Evolutionary conservation across 305 asterid genomes (phyloP).

Genomic region (Rubia balearica): DNA sequence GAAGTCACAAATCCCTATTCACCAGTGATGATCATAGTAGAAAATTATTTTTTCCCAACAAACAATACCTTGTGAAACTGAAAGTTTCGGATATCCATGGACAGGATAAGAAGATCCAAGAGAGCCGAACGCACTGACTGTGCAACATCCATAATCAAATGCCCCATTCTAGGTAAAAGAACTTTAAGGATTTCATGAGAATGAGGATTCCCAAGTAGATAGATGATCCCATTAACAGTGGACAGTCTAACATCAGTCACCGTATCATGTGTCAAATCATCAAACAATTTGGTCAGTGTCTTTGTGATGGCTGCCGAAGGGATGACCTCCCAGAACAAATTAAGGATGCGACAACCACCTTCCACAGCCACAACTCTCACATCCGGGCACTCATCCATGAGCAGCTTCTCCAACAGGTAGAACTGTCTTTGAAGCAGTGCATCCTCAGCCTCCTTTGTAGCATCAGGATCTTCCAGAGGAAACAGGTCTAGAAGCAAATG

Average conservation of each 20-base stretch:
- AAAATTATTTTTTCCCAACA: conserved; percentile 14
- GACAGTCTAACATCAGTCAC: conserved; percentile 84
- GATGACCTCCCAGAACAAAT: conserved; percentile 88
- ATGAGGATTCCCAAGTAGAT: conserved; percentile 84
- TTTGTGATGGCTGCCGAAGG: conserved; percentile 76
- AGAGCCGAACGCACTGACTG: conserved; percentile 65
- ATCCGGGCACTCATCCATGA: conserved; percentile 81
- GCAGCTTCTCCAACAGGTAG: conserved; percentile 75
- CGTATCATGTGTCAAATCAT: conserved; percentile 57
- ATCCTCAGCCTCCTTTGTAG: conserved; percentile 81
- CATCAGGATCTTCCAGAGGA: conserved; percentile 89
- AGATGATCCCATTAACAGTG: conserved; percentile 66
- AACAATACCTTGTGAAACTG: conserved; percentile 77
- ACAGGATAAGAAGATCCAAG: conserved; percentile 68
- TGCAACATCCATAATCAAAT: conserved; percentile 55
- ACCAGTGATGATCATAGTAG: conserved; percentile 7
- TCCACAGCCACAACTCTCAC: conserved; percentile 92
- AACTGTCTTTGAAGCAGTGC: conserved; percentile 67
- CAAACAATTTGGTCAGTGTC: conserved; percentile 59
- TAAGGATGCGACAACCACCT: conserved; percentile 86
- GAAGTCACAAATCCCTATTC: neutral
- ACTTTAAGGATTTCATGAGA: conserved; percentile 95
- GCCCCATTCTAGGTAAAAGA: conserved; percentile 80
- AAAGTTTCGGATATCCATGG: conserved; percentile 59
- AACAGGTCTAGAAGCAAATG: conserved; percentile 80